Percentiles rank a stretch among this genome's conserved stretches.
Evolutionary conservation across 2,329 filamentous ascomycete species (phyloP).

Genomic region (Fusarium sp.): DNA sequence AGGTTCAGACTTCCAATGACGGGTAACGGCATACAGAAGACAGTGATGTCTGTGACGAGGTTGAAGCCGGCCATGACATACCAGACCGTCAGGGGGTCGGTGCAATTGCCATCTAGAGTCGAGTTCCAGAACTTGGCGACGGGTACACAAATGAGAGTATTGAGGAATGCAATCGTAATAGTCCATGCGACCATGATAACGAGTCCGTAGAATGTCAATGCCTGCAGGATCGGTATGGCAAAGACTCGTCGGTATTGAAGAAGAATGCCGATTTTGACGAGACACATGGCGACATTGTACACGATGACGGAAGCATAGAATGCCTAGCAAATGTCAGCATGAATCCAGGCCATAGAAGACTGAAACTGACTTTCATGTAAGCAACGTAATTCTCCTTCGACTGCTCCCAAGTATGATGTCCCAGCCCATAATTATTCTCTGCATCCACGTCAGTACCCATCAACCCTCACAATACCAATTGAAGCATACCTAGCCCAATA

Average conservation of each 20-base stretch:
- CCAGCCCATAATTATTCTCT: slow-evolving; percentile 22
- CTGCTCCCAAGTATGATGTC: slow-evolving; percentile 18
- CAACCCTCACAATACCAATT: accelerated
- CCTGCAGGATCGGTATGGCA: background rate
- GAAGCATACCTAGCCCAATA: slow-evolving; percentile 13
- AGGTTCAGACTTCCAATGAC: slow-evolving; percentile 12
- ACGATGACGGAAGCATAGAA: slow-evolving; percentile 13
- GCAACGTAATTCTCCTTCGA: background rate
- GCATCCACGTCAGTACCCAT: background rate
- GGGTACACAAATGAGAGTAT: slow-evolving; percentile 6
- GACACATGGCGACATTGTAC: slow-evolving; percentile 20
- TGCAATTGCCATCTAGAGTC: background rate
- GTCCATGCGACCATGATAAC: slow-evolving; percentile 13
- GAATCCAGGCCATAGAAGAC: accelerated
- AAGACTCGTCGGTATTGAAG: slow-evolving; percentile 23
- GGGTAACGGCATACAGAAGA: slow-evolving; percentile 14
- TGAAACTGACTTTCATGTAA: slow-evolving; percentile 11
- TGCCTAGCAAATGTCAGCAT: background rate
- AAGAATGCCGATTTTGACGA: slow-evolving; percentile 16
- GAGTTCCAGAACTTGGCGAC: slow-evolving; percentile 20
- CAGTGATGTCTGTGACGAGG: background rate
- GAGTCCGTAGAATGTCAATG: background rate
- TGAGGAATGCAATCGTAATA: slow-evolving; percentile 6
- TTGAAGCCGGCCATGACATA: slow-evolving; percentile 22
- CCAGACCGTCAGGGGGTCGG: background rate